Evolutionary conservation across 306 rosid species (phyloP), one percentile per base, ranked within the genome.

Genomic region (Acmispon strigosus): DNA sequence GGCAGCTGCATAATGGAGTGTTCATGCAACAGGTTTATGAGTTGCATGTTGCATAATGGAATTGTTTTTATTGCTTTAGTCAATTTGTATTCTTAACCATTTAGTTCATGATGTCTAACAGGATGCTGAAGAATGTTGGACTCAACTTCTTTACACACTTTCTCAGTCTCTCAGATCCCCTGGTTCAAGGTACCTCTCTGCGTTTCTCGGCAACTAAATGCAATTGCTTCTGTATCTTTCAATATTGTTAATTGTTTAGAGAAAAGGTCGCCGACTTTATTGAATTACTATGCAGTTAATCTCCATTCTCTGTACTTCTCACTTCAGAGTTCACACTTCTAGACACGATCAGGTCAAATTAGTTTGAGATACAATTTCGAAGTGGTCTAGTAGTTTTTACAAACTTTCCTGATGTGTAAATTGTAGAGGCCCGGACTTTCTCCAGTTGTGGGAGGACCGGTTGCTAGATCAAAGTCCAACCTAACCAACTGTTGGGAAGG

Each of bases 91-190:
- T 15, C 36, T 57, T 66, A 66, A 58, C 18, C 10, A 37, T 27
- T 67, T 79, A 49, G 56, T 62, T 69, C 65, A 51, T 75, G 43
- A 44, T 81, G 62, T 63, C 58, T 67, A 15, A 80, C 83, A 95
- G 99, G 99, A 95, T 72, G 97, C 99, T 76, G 97, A 95, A 91
- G 99, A 95, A 82, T 95, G 99, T 86, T 95, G 99, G 99, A 89
- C 99, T 16, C 99, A 95, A 78, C 87, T 95, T 86, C 71, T 95
- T 18, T 91, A 89, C 85, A 91, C 96, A 2, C 96, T 95, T 73
- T 95, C 99, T 70, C 99, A 89, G 81, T 91, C 99, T 64, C 90
- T 95, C 55, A 86, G 86, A 74, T 80, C 85, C 15, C 36, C 82
- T n/a, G 87, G 92, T 55, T 81, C 97, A 63, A 88, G 97, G 99